These are phyloP conservation scores for Rhizomucor pusillus DNA, from an alignment of 371 early-diverging fungal species.

Conservation along the genomic window DNA sequence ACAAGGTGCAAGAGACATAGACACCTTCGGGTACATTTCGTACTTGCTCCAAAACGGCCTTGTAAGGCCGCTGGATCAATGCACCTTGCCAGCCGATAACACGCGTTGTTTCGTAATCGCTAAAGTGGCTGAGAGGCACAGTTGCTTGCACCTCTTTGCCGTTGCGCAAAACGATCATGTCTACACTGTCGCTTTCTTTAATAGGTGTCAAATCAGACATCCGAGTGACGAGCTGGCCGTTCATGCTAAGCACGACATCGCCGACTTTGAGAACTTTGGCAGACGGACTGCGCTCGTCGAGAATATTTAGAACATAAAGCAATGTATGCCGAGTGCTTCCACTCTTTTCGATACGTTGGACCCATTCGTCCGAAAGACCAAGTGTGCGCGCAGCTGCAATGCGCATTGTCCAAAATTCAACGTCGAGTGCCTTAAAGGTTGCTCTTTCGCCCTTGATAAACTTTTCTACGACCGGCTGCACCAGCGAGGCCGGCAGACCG, in stretches of 20 bases:
- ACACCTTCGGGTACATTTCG: slow-evolving; percentile 66
- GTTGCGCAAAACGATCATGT: slow-evolving; percentile 64
- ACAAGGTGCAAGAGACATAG: slow-evolving; percentile 72
- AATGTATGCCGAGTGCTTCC: slow-evolving; percentile 62
- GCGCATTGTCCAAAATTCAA: slow-evolving; percentile 78
- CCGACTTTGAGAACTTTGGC: slow-evolving; percentile 69
- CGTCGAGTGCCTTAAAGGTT: slow-evolving; percentile 56
- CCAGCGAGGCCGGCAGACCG: slow-evolving; percentile 50
- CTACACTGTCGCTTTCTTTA: slow-evolving; percentile 27
- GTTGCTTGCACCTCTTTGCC: slow-evolving; percentile 42
- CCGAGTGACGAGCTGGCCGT: slow-evolving; percentile 66
- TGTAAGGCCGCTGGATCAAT: slow-evolving; percentile 76
- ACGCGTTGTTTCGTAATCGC: slow-evolving; percentile 54
- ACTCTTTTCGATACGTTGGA: slow-evolving; percentile 66
- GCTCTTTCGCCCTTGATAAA: slow-evolving; percentile 37
- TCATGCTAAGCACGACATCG: slow-evolving; percentile 82
- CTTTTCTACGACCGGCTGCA: slow-evolving; percentile 33
- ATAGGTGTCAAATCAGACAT: slow-evolving; percentile 63
- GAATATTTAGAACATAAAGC: slow-evolving; percentile 65
- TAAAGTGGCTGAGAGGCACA: slow-evolving; percentile 57
- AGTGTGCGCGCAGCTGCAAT: slow-evolving; percentile 79
- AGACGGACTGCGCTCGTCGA: slow-evolving; percentile 53
- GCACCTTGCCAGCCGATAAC: slow-evolving; percentile 88
- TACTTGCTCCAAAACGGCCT: slow-evolving; percentile 81
- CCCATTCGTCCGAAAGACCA: slow-evolving; percentile 78